Percentiles rank a stretch among this genome's conserved stretches.
Conservation (phyloP, 495 filamentous ascomycete species). For the Neurospora tetraspora region DNA sequence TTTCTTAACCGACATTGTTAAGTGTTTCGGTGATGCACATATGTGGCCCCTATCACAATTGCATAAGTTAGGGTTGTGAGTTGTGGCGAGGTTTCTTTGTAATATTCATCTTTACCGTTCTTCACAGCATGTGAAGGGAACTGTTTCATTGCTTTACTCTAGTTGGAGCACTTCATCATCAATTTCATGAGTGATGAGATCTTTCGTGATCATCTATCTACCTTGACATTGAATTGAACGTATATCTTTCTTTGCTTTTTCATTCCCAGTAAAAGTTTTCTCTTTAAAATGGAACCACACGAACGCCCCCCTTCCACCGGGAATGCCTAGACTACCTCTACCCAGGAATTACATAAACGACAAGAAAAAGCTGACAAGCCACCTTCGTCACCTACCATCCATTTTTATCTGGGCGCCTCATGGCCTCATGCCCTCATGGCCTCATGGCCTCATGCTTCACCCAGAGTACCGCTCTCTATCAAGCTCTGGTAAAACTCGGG, state of each 20-base stretch:
- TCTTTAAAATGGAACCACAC: constrained; percentile 1
- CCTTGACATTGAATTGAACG: not conserved
- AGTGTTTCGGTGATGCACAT: not conserved
- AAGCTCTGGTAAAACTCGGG: constrained; percentile 82
- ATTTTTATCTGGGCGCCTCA: not conserved
- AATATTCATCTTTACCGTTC: not conserved
- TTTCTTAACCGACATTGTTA: not conserved
- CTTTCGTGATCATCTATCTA: not conserved
- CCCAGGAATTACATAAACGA: not conserved
- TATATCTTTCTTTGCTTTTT: not conserved
- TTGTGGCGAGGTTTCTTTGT: not conserved
- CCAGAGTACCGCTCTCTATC: constrained; percentile 81
- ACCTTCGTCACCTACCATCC: constrained; percentile 12
- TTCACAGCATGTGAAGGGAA: not conserved
- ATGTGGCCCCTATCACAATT: not conserved
- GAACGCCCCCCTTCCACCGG: not conserved
- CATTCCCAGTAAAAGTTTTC: not conserved
- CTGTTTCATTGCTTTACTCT: not conserved
- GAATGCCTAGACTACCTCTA: not conserved
- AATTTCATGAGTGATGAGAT: not conserved
- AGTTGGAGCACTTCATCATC: not conserved
- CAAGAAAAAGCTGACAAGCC: not conserved
- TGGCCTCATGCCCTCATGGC: constrained; percentile 3
- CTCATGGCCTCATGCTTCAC: constrained; percentile 16
- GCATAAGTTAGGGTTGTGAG: not conserved